Evolutionary conservation across 140 eudicot species (phyloP), one percentile per base, ranked within the genome.

Genomic region (Anethum foeniculum): DNA sequence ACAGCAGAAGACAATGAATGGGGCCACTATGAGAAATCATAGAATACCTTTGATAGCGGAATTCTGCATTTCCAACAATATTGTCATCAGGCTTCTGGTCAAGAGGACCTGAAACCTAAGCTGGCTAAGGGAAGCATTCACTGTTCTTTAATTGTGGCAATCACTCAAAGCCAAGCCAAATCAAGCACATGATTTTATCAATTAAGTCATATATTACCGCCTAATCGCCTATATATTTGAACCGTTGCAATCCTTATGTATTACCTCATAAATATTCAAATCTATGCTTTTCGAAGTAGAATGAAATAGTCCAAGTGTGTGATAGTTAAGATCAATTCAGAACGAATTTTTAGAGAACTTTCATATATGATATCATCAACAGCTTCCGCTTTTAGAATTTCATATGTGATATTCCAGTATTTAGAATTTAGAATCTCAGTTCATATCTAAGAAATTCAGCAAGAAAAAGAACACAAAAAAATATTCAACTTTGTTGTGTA

Each of bases 11-110:
- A 32, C 23, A 54, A 36, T 71, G 49, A n/a, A 30, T 11, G 16
- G 48, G 80, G 34, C 34, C 34, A 18, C n/a, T 13, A 79, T 27
- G 51, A 46, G 34, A 9, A 80, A 58, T 41, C 69, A n/a, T 30
- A 25, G 15, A 79, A 77, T 86, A 94, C 98, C 97, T 94, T 88
- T 94, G 96, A 96, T 96, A 94, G 56, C 97, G 98, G 79, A 94
- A 90, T 79, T 87, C 86, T 68, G 96, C 97, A 82, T 92, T 92
- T 71, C 97, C 96, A n/a, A 86, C 86, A 69, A 94, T 84, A 71
- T 87, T 82, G 72, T 88, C 97, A 18, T 89, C 96, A 5, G 94
- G 92, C 74, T 90, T 94, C 65, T 90, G 85, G 87, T 92, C 93
- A 68, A 90, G 89, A 73, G 98, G 97, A 79, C 98, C 96, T 64